Evolutionary conservation across 106 monocot species (phyloP).

Genomic region (Dendrobium nobile): DNA sequence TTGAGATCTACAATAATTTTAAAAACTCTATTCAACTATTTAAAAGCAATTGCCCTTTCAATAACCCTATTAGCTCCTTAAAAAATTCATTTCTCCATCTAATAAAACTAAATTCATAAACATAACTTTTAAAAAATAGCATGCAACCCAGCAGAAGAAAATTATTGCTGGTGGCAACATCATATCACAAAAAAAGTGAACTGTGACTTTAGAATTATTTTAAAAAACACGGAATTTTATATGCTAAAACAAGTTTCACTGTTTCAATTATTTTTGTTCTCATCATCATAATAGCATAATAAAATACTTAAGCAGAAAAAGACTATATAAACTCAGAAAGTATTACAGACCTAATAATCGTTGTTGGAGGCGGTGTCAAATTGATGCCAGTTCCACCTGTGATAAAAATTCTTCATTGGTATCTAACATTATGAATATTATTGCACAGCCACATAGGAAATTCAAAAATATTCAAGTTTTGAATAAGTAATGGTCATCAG

Average conservation of each 20-base stretch:
- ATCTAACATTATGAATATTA: neutral
- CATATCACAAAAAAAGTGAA: neutral
- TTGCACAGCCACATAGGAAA: neutral
- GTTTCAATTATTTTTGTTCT: neutral
- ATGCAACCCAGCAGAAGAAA: neutral
- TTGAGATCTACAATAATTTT: too few relatives aligned
- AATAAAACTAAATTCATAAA: neutral
- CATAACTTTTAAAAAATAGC: neutral
- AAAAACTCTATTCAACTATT: neutral
- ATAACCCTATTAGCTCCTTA: neutral
- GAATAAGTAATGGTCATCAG: neutral
- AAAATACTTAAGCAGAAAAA: neutral
- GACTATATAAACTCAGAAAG: neutral
- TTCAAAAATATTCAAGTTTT: neutral
- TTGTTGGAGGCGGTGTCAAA: constrained; percentile 77
- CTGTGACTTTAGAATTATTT: neutral
- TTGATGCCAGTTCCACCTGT: constrained; percentile 96
- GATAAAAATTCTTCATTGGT: neutral
- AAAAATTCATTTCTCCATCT: neutral
- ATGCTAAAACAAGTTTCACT: neutral
- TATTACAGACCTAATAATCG: constrained; percentile 61
- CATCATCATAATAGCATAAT: neutral
- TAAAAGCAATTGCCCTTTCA: neutral
- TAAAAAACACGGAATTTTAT: neutral
- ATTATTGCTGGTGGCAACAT: neutral